These are phyloP conservation scores for Fomes fomentarius DNA, from an alignment of 1,284 basidiomycete genomes.

Conservation along the genomic window DNA sequence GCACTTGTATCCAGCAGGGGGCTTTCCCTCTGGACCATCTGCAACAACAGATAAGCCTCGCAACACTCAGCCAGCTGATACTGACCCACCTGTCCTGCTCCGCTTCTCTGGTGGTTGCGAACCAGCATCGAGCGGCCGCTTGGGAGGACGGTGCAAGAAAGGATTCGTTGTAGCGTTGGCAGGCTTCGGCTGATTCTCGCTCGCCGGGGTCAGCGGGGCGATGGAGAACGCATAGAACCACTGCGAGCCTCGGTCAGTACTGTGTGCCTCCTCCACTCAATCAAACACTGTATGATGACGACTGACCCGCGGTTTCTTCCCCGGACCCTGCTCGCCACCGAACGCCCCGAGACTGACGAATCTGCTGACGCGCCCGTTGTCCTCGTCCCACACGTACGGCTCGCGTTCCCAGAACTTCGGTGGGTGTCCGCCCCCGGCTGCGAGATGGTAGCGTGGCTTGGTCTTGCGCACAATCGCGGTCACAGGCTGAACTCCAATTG, in stretches of 20 bases:
- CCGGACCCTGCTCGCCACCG: constrained; percentile 60
- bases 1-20: constrained; percentile 76
- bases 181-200: constrained; percentile 48
- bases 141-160: constrained; percentile 51
- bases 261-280: constrained; percentile 2
- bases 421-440: constrained; percentile 57
- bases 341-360: constrained; percentile 89
- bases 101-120: constrained; percentile 60
- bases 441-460: constrained; percentile 82
- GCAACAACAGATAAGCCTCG: background rate
- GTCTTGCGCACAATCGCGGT: constrained; percentile 67
- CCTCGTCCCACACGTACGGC: constrained; percentile 83
- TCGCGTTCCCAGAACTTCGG: constrained; percentile 91
- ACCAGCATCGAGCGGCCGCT: constrained; percentile 54
- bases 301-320: constrained; percentile 84
- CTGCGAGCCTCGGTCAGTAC: constrained; percentile 37
- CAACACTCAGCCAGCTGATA: too few species aligned
- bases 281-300: too few species aligned
- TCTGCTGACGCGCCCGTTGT: constrained; percentile 68
- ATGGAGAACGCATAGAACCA: constrained; percentile 84
- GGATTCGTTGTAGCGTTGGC: constrained; percentile 76
- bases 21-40: constrained; percentile 54
- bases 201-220: constrained; percentile 40
- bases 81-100: constrained; percentile 53
- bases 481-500: constrained; percentile 57